Evolutionary conservation across 768 basidiomycete species (phyloP).

Genomic region (Psilocybe sp.): DNA sequence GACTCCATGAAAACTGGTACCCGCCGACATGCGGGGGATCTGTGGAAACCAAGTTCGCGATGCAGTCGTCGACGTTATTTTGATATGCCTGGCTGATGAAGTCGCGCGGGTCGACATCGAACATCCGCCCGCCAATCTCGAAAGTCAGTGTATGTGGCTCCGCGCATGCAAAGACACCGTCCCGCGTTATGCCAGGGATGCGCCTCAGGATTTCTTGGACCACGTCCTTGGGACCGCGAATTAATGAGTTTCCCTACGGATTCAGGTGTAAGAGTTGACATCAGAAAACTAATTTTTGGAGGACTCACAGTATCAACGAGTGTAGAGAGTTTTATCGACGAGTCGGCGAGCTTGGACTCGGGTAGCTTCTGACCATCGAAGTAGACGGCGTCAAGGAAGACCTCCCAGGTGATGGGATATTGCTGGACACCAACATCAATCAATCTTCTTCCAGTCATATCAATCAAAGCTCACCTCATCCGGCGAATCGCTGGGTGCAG

Average conservation of each 20-base stretch:
- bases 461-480: slow-evolving; percentile 49
- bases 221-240: slow-evolving; percentile 72
- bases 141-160: slow-evolving; percentile 64
- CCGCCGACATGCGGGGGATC: slow-evolving; percentile 58
- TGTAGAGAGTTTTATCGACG: slow-evolving; percentile 55
- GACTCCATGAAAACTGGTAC: slow-evolving; percentile 74
- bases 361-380: slow-evolving; percentile 64
- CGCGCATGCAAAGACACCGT: slow-evolving; percentile 49
- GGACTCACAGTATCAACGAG: slow-evolving; percentile 66
- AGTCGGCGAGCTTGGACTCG: slow-evolving; percentile 46
- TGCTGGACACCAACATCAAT: slow-evolving; percentile 29
- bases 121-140: slow-evolving; percentile 63
- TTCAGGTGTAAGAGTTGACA: neutral
- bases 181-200: slow-evolving; percentile 23
- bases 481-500: slow-evolving; percentile 52
- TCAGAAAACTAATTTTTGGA: neutral
- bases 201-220: slow-evolving; percentile 41
- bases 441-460: neutral
- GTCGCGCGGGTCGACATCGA: slow-evolving; percentile 77
- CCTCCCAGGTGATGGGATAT: slow-evolving; percentile 72
- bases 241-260: slow-evolving; percentile 67
- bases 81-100: slow-evolving; percentile 45
- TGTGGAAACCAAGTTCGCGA: slow-evolving; percentile 54
- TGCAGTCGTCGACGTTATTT: slow-evolving; percentile 41
- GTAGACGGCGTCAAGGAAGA: slow-evolving; percentile 67